Evolutionary conservation across 129 eudicot species (phyloP).

Genomic region (Sambucus nigra): DNA sequence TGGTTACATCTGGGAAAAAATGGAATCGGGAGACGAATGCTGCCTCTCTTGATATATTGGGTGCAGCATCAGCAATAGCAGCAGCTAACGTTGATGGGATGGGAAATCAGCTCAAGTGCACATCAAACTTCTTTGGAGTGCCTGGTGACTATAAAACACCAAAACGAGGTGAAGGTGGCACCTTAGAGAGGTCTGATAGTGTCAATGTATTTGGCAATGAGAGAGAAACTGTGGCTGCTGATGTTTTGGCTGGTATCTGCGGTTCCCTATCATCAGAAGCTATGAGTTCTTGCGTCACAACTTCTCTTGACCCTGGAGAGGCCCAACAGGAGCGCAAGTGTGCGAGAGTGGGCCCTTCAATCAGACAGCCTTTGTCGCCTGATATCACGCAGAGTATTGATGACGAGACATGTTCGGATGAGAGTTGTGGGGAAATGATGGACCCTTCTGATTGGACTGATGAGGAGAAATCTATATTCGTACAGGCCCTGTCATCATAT

Average conservation of each 20-base stretch:
- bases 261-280: slow-evolving; percentile 97
- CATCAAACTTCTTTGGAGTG: slow-evolving; percentile 21
- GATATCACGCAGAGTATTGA: slow-evolving; percentile 51
- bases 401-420: slow-evolving; percentile 79
- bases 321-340: slow-evolving; percentile 44
- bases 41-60: slow-evolving; percentile 71
- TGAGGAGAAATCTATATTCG: slow-evolving; percentile 61
- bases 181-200: slow-evolving; percentile 31
- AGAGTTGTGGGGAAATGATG: slow-evolving; percentile 74
- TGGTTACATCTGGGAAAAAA: slow-evolving; percentile 63
- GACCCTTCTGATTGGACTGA: slow-evolving; percentile 81
- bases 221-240: slow-evolving; percentile 80
- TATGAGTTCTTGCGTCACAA: slow-evolving; percentile 88
- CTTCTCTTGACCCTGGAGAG: slow-evolving; percentile 55
- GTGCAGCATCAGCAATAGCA: slow-evolving; percentile 74
- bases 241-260: slow-evolving; percentile 93
- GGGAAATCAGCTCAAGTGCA: slow-evolving; percentile 22
- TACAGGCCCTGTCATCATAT: slow-evolving; percentile 50
- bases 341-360: slow-evolving; percentile 28
- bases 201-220: slow-evolving; percentile 31
- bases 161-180: slow-evolving; percentile 20
- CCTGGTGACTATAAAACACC: slow-evolving; percentile 19
- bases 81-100: slow-evolving; percentile 39
- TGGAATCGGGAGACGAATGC: slow-evolving; percentile 44
- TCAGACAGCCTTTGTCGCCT: slow-evolving; percentile 34